Percentiles rank a stretch among this genome's conserved stretches.
Evolutionary conservation across 2,329 filamentous ascomycete genomes (phyloP).

Genomic region (Aspergillus sp.): DNA sequence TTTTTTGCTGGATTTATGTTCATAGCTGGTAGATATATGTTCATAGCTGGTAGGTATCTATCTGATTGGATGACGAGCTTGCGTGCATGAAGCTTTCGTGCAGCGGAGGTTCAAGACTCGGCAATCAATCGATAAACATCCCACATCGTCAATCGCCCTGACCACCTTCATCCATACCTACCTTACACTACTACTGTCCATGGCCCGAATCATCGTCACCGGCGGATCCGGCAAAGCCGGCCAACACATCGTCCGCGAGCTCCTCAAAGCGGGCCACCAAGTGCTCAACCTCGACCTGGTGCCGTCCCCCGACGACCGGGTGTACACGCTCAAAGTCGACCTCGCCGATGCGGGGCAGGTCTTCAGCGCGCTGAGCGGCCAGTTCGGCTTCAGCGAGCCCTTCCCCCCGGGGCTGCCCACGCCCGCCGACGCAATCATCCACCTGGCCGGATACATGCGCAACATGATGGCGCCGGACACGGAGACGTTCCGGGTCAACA

Average conservation of each 20-base stretch:
- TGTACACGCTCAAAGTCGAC: slow-evolving; percentile 48
- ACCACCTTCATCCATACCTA: neutral
- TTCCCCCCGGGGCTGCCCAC: slow-evolving; percentile 29
- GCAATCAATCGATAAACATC: too few species aligned
- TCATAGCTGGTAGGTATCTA: too few species aligned
- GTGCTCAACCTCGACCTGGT: slow-evolving; percentile 49
- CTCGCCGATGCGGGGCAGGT: slow-evolving; percentile 48
- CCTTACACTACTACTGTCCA: too few species aligned
- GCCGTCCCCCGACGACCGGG: slow-evolving; percentile 35
- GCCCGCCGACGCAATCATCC: slow-evolving; percentile 52
- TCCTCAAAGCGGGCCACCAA: slow-evolving; percentile 42
- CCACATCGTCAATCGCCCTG: too few species aligned
- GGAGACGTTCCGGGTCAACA: slow-evolving; percentile 49
- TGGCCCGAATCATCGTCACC: slow-evolving; percentile 40
- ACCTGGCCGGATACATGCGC: slow-evolving; percentile 51
- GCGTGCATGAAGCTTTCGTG: too few species aligned
- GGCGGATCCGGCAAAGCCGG: slow-evolving; percentile 50
- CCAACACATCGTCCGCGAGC: slow-evolving; percentile 45
- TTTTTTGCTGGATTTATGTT: neutral
- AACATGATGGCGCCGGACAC: slow-evolving; percentile 55
- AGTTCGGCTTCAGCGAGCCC: slow-evolving; percentile 43
- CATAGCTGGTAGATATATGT: too few species aligned
- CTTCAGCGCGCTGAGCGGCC: slow-evolving; percentile 47
- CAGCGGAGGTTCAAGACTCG: too few species aligned
- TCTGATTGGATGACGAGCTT: too few species aligned